Evolutionary conservation across 176 grass and related monocot genomes (phyloP).

Genomic region (Oryza glumipatula): DNA sequence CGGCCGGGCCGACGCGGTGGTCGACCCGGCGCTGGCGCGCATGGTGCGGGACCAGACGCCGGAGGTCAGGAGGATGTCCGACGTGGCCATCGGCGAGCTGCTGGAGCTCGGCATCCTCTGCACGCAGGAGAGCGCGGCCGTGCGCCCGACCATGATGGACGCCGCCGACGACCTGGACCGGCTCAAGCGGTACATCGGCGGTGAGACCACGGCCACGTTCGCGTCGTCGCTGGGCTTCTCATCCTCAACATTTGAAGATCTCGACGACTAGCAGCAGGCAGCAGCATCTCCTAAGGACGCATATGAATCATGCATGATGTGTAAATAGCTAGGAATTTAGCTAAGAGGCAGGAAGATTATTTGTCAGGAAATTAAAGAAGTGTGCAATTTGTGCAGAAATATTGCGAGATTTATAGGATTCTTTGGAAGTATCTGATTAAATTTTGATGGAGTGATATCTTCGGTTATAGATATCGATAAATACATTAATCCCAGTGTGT

Average conservation of each 20-base stretch:
- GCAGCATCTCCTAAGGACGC: background rate
- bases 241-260: constrained; percentile 62
- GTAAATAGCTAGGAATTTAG: constrained; percentile 7
- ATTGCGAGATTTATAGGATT: constrained; percentile 34
- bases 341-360: background rate
- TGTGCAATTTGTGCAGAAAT: background rate
- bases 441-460: constrained; percentile 21
- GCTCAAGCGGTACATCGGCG: constrained; percentile 75
- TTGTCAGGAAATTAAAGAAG: background rate
- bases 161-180: constrained; percentile 79
- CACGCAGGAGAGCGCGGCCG: constrained; percentile 60
- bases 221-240: constrained; percentile 73
- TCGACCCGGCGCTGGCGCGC: constrained; percentile 45
- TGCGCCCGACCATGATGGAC: constrained; percentile 81
- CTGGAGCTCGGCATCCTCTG: constrained; percentile 85
- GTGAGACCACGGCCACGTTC: constrained; percentile 80
- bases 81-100: constrained; percentile 78
- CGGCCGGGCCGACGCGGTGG: constrained; percentile 47
- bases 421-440: constrained; percentile 34
- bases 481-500: background rate
- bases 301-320: background rate
- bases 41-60: constrained; percentile 62
- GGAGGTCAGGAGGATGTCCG: constrained; percentile 75
- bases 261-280: constrained; percentile 4
- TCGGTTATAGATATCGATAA: background rate